Evolutionary conservation across 345 rosid species (phyloP).

Genomic region (Abelmoschus esculentus): DNA sequence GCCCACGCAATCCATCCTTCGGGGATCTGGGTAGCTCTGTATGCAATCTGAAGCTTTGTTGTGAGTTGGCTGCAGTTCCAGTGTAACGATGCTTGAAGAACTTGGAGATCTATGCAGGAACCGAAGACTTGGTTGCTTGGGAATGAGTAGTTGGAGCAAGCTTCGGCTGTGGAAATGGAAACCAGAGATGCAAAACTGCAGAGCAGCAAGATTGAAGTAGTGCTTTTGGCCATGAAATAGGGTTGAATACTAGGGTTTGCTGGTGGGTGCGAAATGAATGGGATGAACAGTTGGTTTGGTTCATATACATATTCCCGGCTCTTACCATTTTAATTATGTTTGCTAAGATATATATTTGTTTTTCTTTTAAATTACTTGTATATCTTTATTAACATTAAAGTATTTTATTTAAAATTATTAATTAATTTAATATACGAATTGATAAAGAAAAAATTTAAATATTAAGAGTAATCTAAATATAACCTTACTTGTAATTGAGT

Average conservation of each 20-base stretch:
- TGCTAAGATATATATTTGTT: too few species aligned
- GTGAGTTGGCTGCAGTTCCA: conserved; percentile 29
- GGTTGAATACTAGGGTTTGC: not conserved
- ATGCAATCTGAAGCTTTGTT: conserved; percentile 30
- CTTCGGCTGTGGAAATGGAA: conserved; percentile 22
- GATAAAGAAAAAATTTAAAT: too few species aligned
- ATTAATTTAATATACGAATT: too few species aligned
- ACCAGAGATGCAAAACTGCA: conserved; percentile 8
- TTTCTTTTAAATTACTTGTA: too few species aligned
- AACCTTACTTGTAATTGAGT: too few species aligned
- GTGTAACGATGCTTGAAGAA: conserved; percentile 30
- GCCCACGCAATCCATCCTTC: conserved; percentile 49
- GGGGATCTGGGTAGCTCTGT: conserved; percentile 22
- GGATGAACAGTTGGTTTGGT: not conserved
- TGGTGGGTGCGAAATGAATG: not conserved
- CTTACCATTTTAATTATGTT: too few species aligned
- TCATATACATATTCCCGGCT: not conserved
- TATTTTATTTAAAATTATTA: too few species aligned
- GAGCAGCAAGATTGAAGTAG: not conserved
- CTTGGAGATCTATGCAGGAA: conserved; percentile 28
- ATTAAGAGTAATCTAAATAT: too few species aligned
- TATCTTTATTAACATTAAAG: too few species aligned
- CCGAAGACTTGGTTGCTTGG: conserved; percentile 8
- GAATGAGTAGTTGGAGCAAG: conserved; percentile 24
- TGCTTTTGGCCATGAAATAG: conserved; percentile 2